Evolutionary conservation across 495 filamentous ascomycete species (phyloP).

Genomic region (Daldinia vernicosa): DNA sequence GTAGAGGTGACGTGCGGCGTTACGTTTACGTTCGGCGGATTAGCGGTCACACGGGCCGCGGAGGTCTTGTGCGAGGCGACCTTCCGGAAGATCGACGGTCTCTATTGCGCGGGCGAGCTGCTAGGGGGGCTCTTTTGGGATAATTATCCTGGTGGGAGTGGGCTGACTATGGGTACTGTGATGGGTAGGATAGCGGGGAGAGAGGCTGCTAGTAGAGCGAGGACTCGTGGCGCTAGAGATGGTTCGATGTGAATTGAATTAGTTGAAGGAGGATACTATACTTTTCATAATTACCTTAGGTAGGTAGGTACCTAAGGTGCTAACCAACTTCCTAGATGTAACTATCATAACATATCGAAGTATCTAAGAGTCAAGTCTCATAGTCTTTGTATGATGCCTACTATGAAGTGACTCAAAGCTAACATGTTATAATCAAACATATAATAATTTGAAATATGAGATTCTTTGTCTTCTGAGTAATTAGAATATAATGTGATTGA

Average conservation of each 20-base stretch:
- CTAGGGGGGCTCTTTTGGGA: constrained; percentile 69
- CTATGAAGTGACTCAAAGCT: too few relatives aligned
- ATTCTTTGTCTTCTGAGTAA: too few relatives aligned
- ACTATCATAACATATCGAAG: too few relatives aligned
- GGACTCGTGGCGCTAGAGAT: neutral
- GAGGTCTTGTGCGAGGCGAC: constrained; percentile 58
- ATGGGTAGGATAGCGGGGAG: constrained; percentile 41
- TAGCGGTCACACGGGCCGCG: constrained; percentile 60
- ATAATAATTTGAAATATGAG: too few relatives aligned
- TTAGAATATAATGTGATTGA: too few relatives aligned
- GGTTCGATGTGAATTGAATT: neutral
- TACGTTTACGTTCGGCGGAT: constrained; percentile 72
- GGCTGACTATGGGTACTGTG: constrained; percentile 57
- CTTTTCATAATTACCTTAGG: too few relatives aligned
- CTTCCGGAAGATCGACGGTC: constrained; percentile 55
- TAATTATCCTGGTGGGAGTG: constrained; percentile 72
- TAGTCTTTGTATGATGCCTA: too few relatives aligned
- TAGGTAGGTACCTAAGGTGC: too few relatives aligned
- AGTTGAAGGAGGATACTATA: too few relatives aligned
- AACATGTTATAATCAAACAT: too few relatives aligned
- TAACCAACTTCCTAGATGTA: too few relatives aligned
- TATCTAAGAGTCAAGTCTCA: too few relatives aligned
- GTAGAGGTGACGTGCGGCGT: constrained; percentile 68
- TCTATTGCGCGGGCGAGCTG: constrained; percentile 70
- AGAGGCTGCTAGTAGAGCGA: constrained; percentile 36